Conservation (phyloP, 768 basidiomycete genomes). For the Arthromyces matolae region DNA sequence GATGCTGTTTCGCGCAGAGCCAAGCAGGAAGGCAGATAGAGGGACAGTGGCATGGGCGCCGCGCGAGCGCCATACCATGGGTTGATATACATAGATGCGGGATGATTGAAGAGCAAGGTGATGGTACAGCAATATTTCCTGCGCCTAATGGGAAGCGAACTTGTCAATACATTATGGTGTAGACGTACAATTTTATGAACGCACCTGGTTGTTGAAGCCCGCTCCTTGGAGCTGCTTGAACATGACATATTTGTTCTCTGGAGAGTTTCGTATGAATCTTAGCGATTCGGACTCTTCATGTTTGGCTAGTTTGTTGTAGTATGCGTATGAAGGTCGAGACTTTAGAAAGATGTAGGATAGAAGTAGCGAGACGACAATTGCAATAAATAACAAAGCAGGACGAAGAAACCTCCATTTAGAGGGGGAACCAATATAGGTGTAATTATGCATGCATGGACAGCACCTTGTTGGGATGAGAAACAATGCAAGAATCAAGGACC, state of each 20-base stretch:
- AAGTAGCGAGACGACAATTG: conserved; percentile 15
- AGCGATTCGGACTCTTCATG: conserved; percentile 30
- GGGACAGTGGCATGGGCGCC: conserved; percentile 38
- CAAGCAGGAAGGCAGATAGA: conserved; percentile 40
- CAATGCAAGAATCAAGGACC: neutral
- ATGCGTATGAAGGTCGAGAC: conserved; percentile 33
- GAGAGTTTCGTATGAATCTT: conserved; percentile 22
- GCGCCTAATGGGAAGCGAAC: conserved; percentile 31
- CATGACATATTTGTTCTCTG: conserved; percentile 34
- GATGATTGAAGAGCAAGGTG: conserved; percentile 38
- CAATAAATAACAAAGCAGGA: conserved; percentile 9
- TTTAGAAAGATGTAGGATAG: conserved; percentile 31
- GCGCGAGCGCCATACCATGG: conserved; percentile 42
- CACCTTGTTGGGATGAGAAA: neutral
- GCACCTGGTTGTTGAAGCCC: conserved; percentile 47
- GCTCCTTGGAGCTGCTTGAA: conserved; percentile 46
- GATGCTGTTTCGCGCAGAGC: conserved; percentile 35
- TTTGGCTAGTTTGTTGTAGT: conserved; percentile 31
- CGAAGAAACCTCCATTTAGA: conserved; percentile 21
- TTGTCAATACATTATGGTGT: neutral
- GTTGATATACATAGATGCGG: conserved; percentile 42
- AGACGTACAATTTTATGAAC: conserved; percentile 1
- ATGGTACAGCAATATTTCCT: conserved; percentile 44
- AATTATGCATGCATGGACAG: conserved; percentile 17
- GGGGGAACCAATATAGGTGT: conserved; percentile 5